These are phyloP conservation scores for Bauhinia variegata DNA, from an alignment of 306 rosid genomes.

Conservation along the genomic window DNA sequence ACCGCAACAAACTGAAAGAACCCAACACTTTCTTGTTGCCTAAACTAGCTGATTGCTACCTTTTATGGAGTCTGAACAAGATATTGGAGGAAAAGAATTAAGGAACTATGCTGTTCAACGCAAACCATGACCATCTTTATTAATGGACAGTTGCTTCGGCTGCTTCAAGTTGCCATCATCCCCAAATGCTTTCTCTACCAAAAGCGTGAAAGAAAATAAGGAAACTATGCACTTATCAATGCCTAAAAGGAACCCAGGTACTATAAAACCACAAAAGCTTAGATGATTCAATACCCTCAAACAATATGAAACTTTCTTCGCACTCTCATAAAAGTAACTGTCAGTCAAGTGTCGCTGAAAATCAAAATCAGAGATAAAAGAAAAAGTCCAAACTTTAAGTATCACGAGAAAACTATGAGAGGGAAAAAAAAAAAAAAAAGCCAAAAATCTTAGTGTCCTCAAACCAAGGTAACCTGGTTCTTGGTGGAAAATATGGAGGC, in stretches of 20 bases:
- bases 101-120: conserved; percentile 1
- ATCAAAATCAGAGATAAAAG: not conserved
- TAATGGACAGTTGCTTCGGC: conserved; percentile 78
- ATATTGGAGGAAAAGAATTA: not conserved
- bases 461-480: conserved; percentile 63
- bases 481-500: conserved; percentile 87
- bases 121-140: conserved; percentile 95
- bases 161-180: conserved; percentile 85
- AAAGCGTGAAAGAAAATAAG: conserved; percentile 24
- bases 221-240: not conserved
- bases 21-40: conserved; percentile 13
- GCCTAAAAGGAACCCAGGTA: conserved; percentile 8
- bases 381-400: not conserved
- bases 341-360: conserved; percentile 64
- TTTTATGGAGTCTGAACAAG: too few species aligned
- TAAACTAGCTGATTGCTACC: conserved; percentile 9
- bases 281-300: conserved; percentile 60
- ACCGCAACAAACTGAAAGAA: conserved; percentile 61
- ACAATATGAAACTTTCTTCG: conserved; percentile 73
- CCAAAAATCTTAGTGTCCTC: not conserved
- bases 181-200: conserved; percentile 88
- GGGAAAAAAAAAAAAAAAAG: not conserved
- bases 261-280: not conserved
- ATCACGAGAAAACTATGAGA: not conserved
- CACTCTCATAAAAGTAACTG: conserved; percentile 79